A percentile compares a stretch with the other conserved stretches of the same genome.
These are phyloP conservation scores for Fistulifera pelliculosa DNA, from an alignment of 108 stramenopile genomes.

Conservation along the genomic window DNA sequence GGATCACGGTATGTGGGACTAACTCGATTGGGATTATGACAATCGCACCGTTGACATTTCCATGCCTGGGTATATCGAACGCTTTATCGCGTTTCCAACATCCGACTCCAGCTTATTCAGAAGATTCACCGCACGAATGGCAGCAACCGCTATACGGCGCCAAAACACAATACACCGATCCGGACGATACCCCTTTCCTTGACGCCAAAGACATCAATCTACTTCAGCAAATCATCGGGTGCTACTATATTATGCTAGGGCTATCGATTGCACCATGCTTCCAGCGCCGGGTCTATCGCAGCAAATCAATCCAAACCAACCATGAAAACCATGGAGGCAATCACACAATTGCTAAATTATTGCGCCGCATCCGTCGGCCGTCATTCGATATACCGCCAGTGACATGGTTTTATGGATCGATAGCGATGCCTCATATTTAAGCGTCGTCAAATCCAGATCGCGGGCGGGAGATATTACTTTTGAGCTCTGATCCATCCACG, in stretches of 20 bases:
- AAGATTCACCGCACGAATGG: slow-evolving; percentile 32
- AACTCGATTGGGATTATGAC: slow-evolving; percentile 36
- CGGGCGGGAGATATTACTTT: slow-evolving; percentile 23
- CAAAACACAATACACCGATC: slow-evolving; percentile 21
- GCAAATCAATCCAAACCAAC: slow-evolving; percentile 20
- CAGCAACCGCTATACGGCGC: slow-evolving; percentile 25
- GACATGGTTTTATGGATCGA: slow-evolving; percentile 31
- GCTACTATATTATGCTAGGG: slow-evolving; percentile 31
- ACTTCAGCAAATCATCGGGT: slow-evolving; percentile 27
- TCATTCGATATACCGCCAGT: slow-evolving; percentile 19
- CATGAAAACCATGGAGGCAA: slow-evolving; percentile 9
- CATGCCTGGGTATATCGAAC: slow-evolving; percentile 31
- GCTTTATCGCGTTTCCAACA: slow-evolving; percentile 27
- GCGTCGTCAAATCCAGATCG: slow-evolving; percentile 21
- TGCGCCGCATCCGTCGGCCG: slow-evolving; percentile 35
- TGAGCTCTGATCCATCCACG: slow-evolving; percentile 4
- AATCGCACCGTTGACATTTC: slow-evolving; percentile 23
- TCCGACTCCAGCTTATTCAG: slow-evolving; percentile 15
- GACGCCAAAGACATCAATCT: slow-evolving; percentile 10
- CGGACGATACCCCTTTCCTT: slow-evolving; percentile 14
- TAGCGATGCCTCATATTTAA: slow-evolving; percentile 29
- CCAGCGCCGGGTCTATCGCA: slow-evolving; percentile 12
- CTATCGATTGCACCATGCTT: slow-evolving; percentile 28
- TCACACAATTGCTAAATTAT: slow-evolving; percentile 35
- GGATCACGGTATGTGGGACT: slow-evolving; percentile 25